Base-by-base conservation (phyloP, 208 protist species). In the Leishmania braziliensis region DNA sequence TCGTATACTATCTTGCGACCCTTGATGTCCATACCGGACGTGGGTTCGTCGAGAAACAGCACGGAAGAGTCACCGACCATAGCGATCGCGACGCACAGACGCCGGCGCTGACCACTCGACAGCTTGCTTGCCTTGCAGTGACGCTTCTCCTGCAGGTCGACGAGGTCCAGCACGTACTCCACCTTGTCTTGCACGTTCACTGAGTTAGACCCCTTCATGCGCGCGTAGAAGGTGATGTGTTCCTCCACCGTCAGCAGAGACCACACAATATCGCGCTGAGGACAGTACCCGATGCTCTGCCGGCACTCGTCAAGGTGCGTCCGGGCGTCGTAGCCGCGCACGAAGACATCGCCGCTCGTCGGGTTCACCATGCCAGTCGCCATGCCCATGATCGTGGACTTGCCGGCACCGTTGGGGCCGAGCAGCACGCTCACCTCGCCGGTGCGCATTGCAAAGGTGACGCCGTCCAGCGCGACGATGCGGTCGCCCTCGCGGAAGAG, bases 261-360 rank as follows among this genome's bases (percentile, higher is more conserved):
- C 94, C 95, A 99, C 16, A 99, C 84, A 70, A 99, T 95, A 86
- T 99, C 93, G 74, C 86, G 81, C 90, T 99, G 98, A 36, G 97
- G 95, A 86, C 98, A 99, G 68, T 98, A 96, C 50, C 98, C 98
- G 72, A 99, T 97, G 62, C 92, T 68, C 78, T 92, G 81, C 43
- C 90, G 89, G 78, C 95, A 92, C 75, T 91, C 72, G 43, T 83
- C 83, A 58, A 96, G 81, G n/a, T 97, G 71, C 46, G 70, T 80
- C 66, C 46, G 50, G 39, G 95, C 84, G 53, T 89, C 82, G 79
- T 89, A 80, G 26, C 94, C 92, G 53, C 83, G 81, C 74, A 97
- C 88, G 73, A 89, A 92, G n/a, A 91, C 88, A 33, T 95, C 90
- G 53, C 95, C 95, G 26, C 65, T 79, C n/a, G 84, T 88, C 39